Base-by-base conservation (phyloP, 2,329 filamentous ascomycete species). In the Aureobasidium sp. region DNA sequence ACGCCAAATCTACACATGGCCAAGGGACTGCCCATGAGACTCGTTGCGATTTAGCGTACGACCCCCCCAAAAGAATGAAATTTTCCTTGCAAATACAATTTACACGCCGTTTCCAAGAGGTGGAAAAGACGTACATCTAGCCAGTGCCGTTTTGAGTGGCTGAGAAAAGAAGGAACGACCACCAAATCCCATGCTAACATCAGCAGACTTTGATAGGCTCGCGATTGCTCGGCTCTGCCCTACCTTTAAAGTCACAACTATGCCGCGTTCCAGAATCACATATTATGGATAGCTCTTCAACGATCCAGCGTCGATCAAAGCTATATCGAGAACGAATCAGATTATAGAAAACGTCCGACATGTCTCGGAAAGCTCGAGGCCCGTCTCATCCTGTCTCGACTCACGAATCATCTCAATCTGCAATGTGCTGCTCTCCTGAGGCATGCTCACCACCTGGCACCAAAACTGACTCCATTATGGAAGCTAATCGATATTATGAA, bases 31-130 rank as follows among this genome's bases (percentile, higher is more conserved):
- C 33, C 44, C 35, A 48, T 49, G 44, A 59, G 29, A 45, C 33
- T 59, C 56, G 56, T 49, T 59, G 44, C 56, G 33, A 48, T 59
- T 59, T 49, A 59, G 56, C 56, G 42, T 59, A 59, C 56, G 42
- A 49, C 44, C 56, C 31, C 31, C 47, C 42, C 56, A 59, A 59
- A 59, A 59, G 56, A 59, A 59, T 59, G 44, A 59, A 59, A 59
- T 59, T 59, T 57, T 45, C 44, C 44, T 45, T 58, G 54, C 42
- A 58, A 47, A 17, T 40, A 17, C 11, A 14, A 35, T 11, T 44
- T 27, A 2, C 9, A 12, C 14, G 14, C n/a, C 39, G 14, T 31
- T 22, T 37, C 2, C n/a, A 56, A 56, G 52, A 42, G 52, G 8
- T 17, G 52, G 52, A 56, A 56, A 29, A 15, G 27, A 40, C 2